These are phyloP conservation scores for Tubosaeta sp. DNA, from an alignment of 768 basidiomycete genomes.

Conservation along the genomic window DNA sequence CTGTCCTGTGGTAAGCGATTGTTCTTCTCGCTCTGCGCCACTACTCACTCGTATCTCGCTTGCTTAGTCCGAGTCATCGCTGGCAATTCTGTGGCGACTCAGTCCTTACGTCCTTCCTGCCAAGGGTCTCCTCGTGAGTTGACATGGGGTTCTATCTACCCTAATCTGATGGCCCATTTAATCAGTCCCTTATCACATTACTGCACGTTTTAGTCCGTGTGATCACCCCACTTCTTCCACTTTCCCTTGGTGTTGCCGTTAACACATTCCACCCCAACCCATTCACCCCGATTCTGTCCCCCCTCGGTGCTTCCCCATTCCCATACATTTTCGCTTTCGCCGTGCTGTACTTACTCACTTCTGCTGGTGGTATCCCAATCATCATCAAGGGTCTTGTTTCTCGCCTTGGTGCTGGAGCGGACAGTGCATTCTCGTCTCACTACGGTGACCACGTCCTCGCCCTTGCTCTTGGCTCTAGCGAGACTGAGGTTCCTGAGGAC, in stretches of 20 bases:
- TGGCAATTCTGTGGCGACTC: slow-evolving; percentile 16
- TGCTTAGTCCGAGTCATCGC: slow-evolving; percentile 13
- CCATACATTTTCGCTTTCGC: slow-evolving; percentile 65
- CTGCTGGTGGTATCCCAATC: slow-evolving; percentile 70
- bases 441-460: slow-evolving; percentile 86
- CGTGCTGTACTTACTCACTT: slow-evolving; percentile 66
- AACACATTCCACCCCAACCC: slow-evolving; percentile 17
- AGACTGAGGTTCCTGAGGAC: slow-evolving; percentile 75
- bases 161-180: slow-evolving; percentile 2
- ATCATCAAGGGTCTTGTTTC: slow-evolving; percentile 73
- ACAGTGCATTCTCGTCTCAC: slow-evolving; percentile 52
- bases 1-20: slow-evolving; percentile 9
- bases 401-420: slow-evolving; percentile 87
- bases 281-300: slow-evolving; percentile 16
- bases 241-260: slow-evolving; percentile 52
- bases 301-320: slow-evolving; percentile 53
- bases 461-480: slow-evolving; percentile 79
- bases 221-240: slow-evolving; percentile 71
- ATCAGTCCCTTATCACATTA: slow-evolving; percentile 60
- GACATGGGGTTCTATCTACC: neutral
- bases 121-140: slow-evolving; percentile 24
- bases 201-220: slow-evolving; percentile 71
- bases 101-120: slow-evolving; percentile 17
- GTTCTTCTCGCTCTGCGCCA: neutral
- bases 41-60: neutral